Percentiles rank a stretch among this genome's conserved stretches.
phyloP scores from a whole-genome alignment of 1,284 basidiomycete species.

The Termitomyces sp. region DNA sequence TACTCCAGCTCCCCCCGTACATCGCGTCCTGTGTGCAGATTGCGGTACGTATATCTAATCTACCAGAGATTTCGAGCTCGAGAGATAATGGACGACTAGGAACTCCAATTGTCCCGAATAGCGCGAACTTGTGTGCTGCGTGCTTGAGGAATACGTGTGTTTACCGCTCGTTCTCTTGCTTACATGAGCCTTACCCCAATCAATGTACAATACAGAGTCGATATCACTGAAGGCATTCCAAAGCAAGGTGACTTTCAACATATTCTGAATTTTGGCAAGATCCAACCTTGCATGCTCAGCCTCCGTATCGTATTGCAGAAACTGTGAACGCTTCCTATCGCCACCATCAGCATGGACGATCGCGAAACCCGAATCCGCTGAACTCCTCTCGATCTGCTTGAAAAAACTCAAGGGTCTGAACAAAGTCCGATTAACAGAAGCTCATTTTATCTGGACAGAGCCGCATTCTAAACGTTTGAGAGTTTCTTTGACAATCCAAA shows the following conservation, averaged over 20 bases:
- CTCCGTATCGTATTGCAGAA: conserved; percentile 89
- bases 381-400: conserved; percentile 86
- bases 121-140: conserved; percentile 92
- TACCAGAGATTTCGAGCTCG: background rate
- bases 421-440: conserved; percentile 94
- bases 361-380: conserved; percentile 87
- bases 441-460: conserved; percentile 99
- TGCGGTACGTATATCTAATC: conserved; percentile 49
- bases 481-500: conserved; percentile 96
- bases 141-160: conserved; percentile 83
- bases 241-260: conserved; percentile 71
- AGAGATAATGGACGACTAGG: conserved; percentile 40
- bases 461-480: conserved; percentile 93
- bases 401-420: conserved; percentile 93
- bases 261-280: background rate
- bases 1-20: conserved; percentile 62
- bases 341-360: conserved; percentile 88
- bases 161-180: background rate
- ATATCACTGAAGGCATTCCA: conserved; percentile 97
- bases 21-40: conserved; percentile 77
- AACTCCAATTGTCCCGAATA: conserved; percentile 93
- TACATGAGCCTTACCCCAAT: conserved; percentile 2
- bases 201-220: conserved; percentile 51
- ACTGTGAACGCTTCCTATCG: conserved; percentile 94
- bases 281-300: conserved; percentile 38